Conservation (phyloP, 192 early-diverging fungal species). For the Coemansia sp. region DNA sequence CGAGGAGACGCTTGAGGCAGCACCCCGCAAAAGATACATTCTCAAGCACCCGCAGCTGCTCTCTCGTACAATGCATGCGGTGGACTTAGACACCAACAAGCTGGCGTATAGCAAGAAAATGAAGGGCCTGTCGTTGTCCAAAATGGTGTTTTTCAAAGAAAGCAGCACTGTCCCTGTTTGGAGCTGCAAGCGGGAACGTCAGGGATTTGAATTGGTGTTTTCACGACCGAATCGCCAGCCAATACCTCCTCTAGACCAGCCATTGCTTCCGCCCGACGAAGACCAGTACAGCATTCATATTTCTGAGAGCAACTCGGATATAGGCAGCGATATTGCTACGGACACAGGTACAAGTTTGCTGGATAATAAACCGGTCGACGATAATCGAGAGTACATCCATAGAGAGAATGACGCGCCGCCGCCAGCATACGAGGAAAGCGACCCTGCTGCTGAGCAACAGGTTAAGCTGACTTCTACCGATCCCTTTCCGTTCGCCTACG, state of each 20-base stretch:
- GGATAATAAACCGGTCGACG: constrained; percentile 30
- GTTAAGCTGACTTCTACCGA: constrained; percentile 10
- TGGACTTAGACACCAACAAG: constrained; percentile 9
- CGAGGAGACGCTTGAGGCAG: constrained; percentile 39
- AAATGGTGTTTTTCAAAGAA: constrained; percentile 5
- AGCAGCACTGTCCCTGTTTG: constrained; percentile 11
- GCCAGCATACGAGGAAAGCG: constrained; percentile 44
- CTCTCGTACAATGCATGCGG: constrained; percentile 29
- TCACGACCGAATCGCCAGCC: constrained; percentile 9
- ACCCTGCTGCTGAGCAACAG: constrained; percentile 2
- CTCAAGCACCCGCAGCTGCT: constrained; percentile 22
- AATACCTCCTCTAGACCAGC: neutral
- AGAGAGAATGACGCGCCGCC: constrained; percentile 25
- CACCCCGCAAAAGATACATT: constrained; percentile 21
- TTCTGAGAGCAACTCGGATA: neutral
- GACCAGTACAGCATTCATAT: neutral
- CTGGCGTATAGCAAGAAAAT: constrained; percentile 9
- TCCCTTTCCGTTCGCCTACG: constrained; percentile 28
- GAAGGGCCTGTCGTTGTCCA: constrained; percentile 7
- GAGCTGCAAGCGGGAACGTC: constrained; percentile 20
- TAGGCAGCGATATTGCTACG: constrained; percentile 4
- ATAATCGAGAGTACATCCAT: constrained; percentile 20
- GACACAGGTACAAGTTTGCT: constrained; percentile 7
- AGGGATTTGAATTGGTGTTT: constrained; percentile 39
- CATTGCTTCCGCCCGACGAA: neutral